A percentile compares a stretch with the other conserved stretches of the same genome.
phyloP scores from a whole-genome alignment of 2,329 filamentous ascomycete species.

The Cladophialophora carrionii region DNA sequence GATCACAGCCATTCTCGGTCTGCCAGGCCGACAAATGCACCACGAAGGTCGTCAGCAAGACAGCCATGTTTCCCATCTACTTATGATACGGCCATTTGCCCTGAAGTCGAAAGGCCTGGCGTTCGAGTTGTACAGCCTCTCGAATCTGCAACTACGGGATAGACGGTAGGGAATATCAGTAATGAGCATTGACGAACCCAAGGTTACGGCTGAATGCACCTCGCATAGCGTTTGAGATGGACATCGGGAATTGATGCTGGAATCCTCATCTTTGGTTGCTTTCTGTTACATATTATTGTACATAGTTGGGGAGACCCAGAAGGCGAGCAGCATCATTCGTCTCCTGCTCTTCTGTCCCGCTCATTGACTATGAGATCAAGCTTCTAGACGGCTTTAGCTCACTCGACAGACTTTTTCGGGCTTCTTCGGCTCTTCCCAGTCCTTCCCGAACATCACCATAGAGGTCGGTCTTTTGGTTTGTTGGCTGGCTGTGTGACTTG shows the following conservation, averaged over 20 bases:
- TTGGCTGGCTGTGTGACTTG: not conserved
- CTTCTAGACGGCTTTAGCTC: not conserved
- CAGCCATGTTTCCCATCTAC: slow-evolving; percentile 53
- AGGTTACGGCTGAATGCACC: not conserved
- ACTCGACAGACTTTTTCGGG: not conserved
- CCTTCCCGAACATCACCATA: not conserved
- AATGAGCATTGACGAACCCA: not conserved
- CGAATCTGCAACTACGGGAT: not conserved
- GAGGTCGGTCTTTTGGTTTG: not conserved
- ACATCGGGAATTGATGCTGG: not conserved
- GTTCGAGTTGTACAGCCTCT: not conserved
- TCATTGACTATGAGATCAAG: not conserved
- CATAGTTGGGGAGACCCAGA: not conserved
- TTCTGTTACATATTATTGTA: slow-evolving; percentile 1
- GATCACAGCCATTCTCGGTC: slow-evolving; percentile 48
- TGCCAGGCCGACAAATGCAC: slow-evolving; percentile 51
- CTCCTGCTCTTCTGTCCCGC: not conserved
- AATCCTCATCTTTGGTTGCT: not conserved
- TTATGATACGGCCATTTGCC: slow-evolving; percentile 40
- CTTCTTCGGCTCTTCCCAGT: not conserved
- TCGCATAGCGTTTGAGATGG: not conserved
- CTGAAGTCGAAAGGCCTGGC: not conserved
- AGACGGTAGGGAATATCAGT: not conserved
- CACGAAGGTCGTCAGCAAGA: slow-evolving; percentile 46
- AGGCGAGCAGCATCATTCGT: not conserved